Conservation (phyloP, 306 rosid genomes). For the Potentilla sterilis region DNA sequence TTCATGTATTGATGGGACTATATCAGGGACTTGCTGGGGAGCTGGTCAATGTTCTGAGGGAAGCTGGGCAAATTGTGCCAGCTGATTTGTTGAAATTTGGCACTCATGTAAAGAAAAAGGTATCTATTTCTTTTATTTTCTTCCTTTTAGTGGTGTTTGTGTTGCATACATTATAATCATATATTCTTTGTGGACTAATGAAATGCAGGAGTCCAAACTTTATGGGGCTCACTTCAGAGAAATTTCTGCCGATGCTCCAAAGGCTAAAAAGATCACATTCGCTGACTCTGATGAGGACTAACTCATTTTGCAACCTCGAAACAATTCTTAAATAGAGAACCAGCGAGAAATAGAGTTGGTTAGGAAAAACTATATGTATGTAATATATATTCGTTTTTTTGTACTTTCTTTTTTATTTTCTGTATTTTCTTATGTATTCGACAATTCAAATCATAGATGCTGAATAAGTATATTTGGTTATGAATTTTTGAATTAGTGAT, state of each 20-base stretch:
- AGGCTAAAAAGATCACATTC: constrained; percentile 75
- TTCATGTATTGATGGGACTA: constrained; percentile 12
- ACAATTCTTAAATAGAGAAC: neutral
- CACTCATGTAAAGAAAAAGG: constrained; percentile 97
- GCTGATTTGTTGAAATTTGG: constrained; percentile 74
- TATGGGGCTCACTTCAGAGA: constrained; percentile 95
- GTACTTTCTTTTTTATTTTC: neutral
- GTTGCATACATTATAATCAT: neutral
- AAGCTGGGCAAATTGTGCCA: constrained; percentile 84
- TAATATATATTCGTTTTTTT: neutral
- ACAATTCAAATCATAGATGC: neutral
- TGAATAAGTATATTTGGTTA: neutral
- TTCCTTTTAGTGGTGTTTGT: neutral
- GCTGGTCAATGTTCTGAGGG: constrained; percentile 93
- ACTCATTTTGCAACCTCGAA: constrained; percentile 13
- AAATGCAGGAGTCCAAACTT: constrained; percentile 79
- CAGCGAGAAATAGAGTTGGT: neutral
- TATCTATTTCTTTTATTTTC: constrained; percentile 23
- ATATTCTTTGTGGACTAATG: constrained; percentile 1
- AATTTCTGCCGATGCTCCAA: constrained; percentile 72
- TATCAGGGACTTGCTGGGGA: constrained; percentile 96
- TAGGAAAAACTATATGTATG: neutral
- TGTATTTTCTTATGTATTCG: neutral
- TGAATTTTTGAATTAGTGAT: neutral
- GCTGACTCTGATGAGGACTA: constrained; percentile 71